phyloP scores from a whole-genome alignment of 2,329 filamentous ascomycete genomes.

The Ophiocordyceps camponoti-saundersi region DNA sequence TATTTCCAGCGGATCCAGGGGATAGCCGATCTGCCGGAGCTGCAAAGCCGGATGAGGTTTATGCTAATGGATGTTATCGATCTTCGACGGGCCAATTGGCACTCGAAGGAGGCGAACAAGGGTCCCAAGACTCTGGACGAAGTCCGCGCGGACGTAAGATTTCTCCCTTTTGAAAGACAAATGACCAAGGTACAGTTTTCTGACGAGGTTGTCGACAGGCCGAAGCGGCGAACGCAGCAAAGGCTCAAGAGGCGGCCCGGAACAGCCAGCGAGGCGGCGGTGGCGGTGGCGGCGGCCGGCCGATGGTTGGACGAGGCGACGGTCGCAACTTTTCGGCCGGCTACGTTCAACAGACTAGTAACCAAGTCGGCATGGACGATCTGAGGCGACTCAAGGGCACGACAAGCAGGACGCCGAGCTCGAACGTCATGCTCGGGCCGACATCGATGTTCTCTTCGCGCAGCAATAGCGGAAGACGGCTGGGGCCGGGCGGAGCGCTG shows the following conservation, averaged over 20 bases:
- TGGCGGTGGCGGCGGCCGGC: constrained; percentile 40
- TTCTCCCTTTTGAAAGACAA: too few relatives aligned
- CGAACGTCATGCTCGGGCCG: constrained; percentile 57
- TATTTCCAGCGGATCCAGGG: constrained; percentile 83
- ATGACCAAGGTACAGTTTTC: constrained; percentile 2
- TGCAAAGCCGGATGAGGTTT: constrained; percentile 80
- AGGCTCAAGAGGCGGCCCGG: constrained; percentile 56
- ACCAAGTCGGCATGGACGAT: constrained; percentile 83
- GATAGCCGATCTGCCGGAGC: constrained; percentile 63
- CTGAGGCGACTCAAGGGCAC: constrained; percentile 63
- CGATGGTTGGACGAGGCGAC: constrained; percentile 67
- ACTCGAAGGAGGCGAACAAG: constrained; percentile 78
- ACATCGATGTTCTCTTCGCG: constrained; percentile 78
- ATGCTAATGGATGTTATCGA: constrained; percentile 95
- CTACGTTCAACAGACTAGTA: constrained; percentile 58
- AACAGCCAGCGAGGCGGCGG: constrained; percentile 40
- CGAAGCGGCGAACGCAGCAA: constrained; percentile 62
- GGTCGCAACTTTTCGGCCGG: constrained; percentile 64
- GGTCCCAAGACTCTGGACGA: constrained; percentile 93
- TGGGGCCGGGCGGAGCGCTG: constrained; percentile 59
- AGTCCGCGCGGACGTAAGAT: constrained; percentile 60
- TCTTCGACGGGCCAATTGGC: constrained; percentile 61
- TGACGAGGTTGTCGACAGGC: constrained; percentile 20
- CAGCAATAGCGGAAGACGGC: constrained; percentile 73
- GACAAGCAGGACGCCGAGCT: constrained; percentile 40